Conservation (phyloP, 371 early-diverging fungal species). For the Batrachochytrium dendrobatidis region DNA sequence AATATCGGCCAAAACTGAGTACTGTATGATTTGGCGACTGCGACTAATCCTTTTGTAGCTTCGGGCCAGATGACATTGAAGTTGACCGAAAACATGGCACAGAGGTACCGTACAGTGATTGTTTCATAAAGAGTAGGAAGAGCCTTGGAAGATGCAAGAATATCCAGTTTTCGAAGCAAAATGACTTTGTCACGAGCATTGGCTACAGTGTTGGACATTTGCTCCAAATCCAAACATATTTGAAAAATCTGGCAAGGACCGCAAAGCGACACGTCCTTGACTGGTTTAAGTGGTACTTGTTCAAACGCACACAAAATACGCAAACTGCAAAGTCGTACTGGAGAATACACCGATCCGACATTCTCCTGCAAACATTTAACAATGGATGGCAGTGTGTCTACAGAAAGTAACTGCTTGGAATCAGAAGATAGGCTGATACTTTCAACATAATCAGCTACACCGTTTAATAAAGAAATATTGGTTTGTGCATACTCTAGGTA, state of each 20-base stretch:
- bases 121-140: slow-evolving; percentile 58
- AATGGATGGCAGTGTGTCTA: neutral
- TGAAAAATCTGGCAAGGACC: slow-evolving; percentile 35
- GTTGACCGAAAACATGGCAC: slow-evolving; percentile 67
- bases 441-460: neutral
- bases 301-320: slow-evolving; percentile 62
- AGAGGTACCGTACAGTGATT: slow-evolving; percentile 50
- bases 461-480: neutral
- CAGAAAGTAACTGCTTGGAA: neutral
- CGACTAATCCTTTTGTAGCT: slow-evolving; percentile 52
- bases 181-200: slow-evolving; percentile 74
- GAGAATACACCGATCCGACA: slow-evolving; percentile 45
- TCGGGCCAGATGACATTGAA: slow-evolving; percentile 81
- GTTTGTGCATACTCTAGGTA: neutral
- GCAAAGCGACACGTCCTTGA: slow-evolving; percentile 20
- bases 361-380: slow-evolving; percentile 10
- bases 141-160: slow-evolving; percentile 46
- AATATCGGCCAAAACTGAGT: slow-evolving; percentile 14
- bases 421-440: too few species aligned
- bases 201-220: slow-evolving; percentile 48
- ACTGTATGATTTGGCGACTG: slow-evolving; percentile 28
- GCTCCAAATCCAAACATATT: slow-evolving; percentile 56
- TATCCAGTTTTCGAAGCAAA: slow-evolving; percentile 57
- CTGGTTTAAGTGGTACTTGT: slow-evolving; percentile 43
- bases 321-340: slow-evolving; percentile 61